Evolutionary conservation across 345 rosid species (phyloP).

Genomic region (Ailanthus altissimus): DNA sequence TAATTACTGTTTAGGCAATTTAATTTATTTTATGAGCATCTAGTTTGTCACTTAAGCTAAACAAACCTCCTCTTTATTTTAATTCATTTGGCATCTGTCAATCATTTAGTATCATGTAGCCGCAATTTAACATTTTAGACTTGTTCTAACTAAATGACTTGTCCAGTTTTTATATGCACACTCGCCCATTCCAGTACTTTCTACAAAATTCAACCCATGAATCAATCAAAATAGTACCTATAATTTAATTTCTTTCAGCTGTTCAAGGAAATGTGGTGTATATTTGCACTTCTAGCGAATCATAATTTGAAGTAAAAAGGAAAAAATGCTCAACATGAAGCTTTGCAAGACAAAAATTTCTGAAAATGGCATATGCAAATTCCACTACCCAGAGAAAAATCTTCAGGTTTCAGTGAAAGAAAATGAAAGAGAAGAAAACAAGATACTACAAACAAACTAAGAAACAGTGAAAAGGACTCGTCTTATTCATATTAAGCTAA

Average conservation of each 20-base stretch:
- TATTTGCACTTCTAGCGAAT: neutral
- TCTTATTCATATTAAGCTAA: neutral
- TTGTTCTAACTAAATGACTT: neutral
- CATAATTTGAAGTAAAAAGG: neutral
- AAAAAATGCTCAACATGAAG: neutral
- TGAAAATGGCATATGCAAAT: neutral
- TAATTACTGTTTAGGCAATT: neutral
- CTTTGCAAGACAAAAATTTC: neutral
- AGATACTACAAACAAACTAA: neutral
- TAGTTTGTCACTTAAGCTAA: no score
- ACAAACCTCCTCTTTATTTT: neutral
- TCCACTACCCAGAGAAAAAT: neutral
- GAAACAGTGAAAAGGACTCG: neutral
- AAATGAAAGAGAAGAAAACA: neutral
- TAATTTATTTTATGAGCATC: no score
- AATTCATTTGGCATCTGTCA: neutral
- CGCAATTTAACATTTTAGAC: neutral
- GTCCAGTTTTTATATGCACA: neutral
- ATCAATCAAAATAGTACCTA: neutral
- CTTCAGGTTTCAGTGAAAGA: neutral
- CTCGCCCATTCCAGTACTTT: conserved; percentile 24
- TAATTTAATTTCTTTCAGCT: neutral
- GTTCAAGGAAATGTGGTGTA: neutral
- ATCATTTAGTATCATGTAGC: neutral
- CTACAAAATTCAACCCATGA: conserved; percentile 7